Evolutionary conservation across 176 grass and related monocot species (phyloP), one percentile per base, ranked within the genome.

Genomic region (Juncus inflexus): DNA sequence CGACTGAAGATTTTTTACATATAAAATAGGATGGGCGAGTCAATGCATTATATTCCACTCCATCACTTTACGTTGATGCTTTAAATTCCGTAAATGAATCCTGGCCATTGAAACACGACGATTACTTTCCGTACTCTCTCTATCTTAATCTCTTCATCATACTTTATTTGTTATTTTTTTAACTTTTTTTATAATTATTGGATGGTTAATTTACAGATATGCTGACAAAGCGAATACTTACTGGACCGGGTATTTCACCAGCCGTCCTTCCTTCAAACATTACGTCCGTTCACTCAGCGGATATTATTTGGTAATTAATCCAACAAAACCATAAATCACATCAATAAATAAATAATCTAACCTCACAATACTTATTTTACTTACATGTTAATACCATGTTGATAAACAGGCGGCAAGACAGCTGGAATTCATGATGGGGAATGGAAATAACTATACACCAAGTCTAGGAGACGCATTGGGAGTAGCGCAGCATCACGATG

Each of bases 161-260:
- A 1, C 19, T 28, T 28, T 28, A 28, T 28, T 28, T 28, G 0
- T 28, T 28, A 28, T 28, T 28, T 28, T 28, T 28, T 28, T 28
- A 28, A 0, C 1, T 28, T 28, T 28, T 28, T 28, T 28, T 28
- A 28, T 28, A 28, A 28, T 1, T 28, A 28, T 28, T 28, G 19
- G 19, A 28, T 28, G 19, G 19, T 61, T 43, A 9, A 75, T 83
- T 73, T 78, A 40, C 64, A 90, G 91, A 61, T 96, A 96, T 85
- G 84, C 87, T 76, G 83, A 90, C 77, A 60, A 78, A 47, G 3
- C 58, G 56, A 90, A 96, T 85, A 81, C 91, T 62, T 96, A 96
- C 70, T 96, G 91, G 91, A 96, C 91, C 69, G 91, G 91, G 13
- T 96, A 87, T 65, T 96, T 90, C 72, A 85, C 87, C 50, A 96